Conservation (phyloP, 2,329 filamentous ascomycete species). For the Nigrograna mackinnonii region DNA sequence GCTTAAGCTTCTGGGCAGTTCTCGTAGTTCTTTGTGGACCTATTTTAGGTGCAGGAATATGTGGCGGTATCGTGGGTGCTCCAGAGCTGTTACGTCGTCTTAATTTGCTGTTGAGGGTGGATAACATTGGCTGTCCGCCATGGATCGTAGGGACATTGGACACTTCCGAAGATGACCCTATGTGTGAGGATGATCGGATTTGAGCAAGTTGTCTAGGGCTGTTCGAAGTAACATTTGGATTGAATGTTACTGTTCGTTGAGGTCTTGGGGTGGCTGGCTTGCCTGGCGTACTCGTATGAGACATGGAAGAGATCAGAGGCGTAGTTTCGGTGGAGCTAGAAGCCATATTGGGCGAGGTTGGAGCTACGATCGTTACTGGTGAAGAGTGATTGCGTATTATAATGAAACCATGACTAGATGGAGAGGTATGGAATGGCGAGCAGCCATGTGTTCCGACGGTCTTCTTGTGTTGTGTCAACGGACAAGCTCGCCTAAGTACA, state of each 20-base stretch:
- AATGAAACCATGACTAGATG: too few relatives aligned
- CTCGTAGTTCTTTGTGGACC: constrained; percentile 94
- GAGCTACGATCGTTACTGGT: too few relatives aligned
- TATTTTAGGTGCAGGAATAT: constrained; percentile 67
- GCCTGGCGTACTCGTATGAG: constrained; percentile 20
- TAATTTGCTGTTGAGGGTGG: constrained; percentile 84
- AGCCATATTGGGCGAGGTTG: too few relatives aligned
- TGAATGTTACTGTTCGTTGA: constrained; percentile 75
- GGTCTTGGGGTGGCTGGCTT: constrained; percentile 39
- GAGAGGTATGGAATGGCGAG: too few relatives aligned
- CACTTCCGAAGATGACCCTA: constrained; percentile 27
- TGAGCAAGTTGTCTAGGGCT: constrained; percentile 41
- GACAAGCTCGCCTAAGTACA: too few relatives aligned
- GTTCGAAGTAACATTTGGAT: constrained; percentile 59
- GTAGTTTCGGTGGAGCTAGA: constrained; percentile 41
- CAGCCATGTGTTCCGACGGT: too few relatives aligned
- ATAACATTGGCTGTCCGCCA: constrained; percentile 56
- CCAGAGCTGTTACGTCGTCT: constrained; percentile 84
- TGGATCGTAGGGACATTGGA: constrained; percentile 37
- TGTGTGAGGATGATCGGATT: constrained; percentile 33
- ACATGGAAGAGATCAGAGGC: constrained; percentile 40
- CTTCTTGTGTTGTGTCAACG: too few relatives aligned
- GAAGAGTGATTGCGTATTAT: too few relatives aligned
- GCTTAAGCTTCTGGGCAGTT: constrained; percentile 93
- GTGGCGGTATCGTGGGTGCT: constrained; percentile 53